These are phyloP conservation scores for Halteria grandinella DNA, from an alignment of 73 alveolate species.

Conservation along the genomic window DNA sequence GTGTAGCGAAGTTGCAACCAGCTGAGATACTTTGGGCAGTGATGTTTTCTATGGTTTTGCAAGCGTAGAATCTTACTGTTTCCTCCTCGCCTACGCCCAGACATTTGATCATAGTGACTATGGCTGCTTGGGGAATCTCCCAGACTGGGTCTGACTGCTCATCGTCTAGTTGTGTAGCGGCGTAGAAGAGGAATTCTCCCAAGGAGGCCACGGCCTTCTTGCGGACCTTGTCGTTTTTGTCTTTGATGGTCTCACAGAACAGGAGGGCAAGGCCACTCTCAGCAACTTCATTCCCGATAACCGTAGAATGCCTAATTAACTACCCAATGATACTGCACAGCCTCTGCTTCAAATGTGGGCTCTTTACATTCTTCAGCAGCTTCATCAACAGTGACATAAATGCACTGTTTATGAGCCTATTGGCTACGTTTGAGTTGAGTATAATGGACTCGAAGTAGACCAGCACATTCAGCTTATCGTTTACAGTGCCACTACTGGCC, in stretches of 20 bases:
- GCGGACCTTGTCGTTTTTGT: constrained; percentile 49
- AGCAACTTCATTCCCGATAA: constrained; percentile 92
- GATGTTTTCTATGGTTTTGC: constrained; percentile 94
- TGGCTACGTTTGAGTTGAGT: constrained; percentile 90
- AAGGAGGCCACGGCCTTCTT: constrained; percentile 93
- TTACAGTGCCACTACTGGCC: constrained; percentile 78
- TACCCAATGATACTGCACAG: constrained; percentile 93
- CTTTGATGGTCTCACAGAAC: constrained; percentile 63
- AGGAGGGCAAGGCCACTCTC: constrained; percentile 68
- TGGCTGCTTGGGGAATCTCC: constrained; percentile 76
- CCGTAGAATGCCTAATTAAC: constrained; percentile 94
- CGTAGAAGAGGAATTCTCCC: constrained; percentile 96
- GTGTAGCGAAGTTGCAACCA: constrained; percentile 72
- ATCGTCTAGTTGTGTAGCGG: constrained; percentile 95
- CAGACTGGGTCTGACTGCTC: constrained; percentile 89
- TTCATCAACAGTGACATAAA: constrained; percentile 83
- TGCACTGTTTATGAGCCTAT: constrained; percentile 90
- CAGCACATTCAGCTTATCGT: constrained; percentile 85
- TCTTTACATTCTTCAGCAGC: constrained; percentile 85
- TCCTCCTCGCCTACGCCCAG: constrained; percentile 87
- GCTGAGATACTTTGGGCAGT: constrained; percentile 73
- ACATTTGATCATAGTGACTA: constrained; percentile 68
- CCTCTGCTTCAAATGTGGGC: constrained; percentile 83
- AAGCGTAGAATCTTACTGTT: constrained; percentile 89
- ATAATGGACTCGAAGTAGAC: constrained; percentile 94